A percentile compares a stretch with the other conserved stretches of the same genome.
These are phyloP conservation scores for Cryptococcus sp. DNA, from an alignment of 1,284 basidiomycete species.

Conservation along the genomic window DNA sequence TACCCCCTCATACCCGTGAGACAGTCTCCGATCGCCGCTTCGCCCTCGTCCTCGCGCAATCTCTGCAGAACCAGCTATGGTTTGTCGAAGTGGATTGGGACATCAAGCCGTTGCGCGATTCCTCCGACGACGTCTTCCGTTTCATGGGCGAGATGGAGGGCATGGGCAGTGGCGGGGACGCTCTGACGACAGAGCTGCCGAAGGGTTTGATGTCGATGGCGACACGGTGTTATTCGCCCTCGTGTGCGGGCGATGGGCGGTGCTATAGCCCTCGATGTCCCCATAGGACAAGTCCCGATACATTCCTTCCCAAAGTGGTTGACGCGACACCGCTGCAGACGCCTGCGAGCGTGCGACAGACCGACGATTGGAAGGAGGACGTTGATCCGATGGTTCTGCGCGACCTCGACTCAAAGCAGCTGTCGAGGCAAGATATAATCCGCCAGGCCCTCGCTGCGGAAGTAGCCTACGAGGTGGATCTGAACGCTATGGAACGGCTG, in stretches of 20 bases:
- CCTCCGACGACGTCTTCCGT: slow-evolving; percentile 93
- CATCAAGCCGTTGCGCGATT: slow-evolving; percentile 76
- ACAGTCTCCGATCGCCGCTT: slow-evolving; percentile 72
- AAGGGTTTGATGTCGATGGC: slow-evolving; percentile 59
- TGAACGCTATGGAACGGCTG: slow-evolving; percentile 75
- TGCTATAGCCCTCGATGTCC: slow-evolving; percentile 70
- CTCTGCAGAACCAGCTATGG: slow-evolving; percentile 87
- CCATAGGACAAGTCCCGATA: slow-evolving; percentile 59
- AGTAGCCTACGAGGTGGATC: slow-evolving; percentile 84
- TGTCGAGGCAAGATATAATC: slow-evolving; percentile 85
- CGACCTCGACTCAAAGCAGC: slow-evolving; percentile 72
- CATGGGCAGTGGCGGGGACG: slow-evolving; percentile 61
- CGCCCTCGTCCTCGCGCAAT: slow-evolving; percentile 82
- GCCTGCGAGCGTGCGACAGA: slow-evolving; percentile 13
- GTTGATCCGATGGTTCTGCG: slow-evolving; percentile 69
- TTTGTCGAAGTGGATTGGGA: slow-evolving; percentile 99
- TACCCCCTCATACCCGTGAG: slow-evolving; percentile 72
- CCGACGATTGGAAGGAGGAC: slow-evolving; percentile 72
- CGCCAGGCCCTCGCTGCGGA: slow-evolving; percentile 89
- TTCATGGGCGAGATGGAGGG: slow-evolving; percentile 84
- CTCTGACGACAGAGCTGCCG: slow-evolving; percentile 74
- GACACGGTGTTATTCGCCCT: slow-evolving; percentile 73
- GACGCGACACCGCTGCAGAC: slow-evolving; percentile 10
- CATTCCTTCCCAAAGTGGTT: slow-evolving; percentile 30
- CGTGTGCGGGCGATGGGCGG: slow-evolving; percentile 46